Percentiles rank a stretch among this genome's conserved stretches.
Evolutionary conservation across 768 basidiomycete species (phyloP).

Genomic region (Boletus tomentosulus): DNA sequence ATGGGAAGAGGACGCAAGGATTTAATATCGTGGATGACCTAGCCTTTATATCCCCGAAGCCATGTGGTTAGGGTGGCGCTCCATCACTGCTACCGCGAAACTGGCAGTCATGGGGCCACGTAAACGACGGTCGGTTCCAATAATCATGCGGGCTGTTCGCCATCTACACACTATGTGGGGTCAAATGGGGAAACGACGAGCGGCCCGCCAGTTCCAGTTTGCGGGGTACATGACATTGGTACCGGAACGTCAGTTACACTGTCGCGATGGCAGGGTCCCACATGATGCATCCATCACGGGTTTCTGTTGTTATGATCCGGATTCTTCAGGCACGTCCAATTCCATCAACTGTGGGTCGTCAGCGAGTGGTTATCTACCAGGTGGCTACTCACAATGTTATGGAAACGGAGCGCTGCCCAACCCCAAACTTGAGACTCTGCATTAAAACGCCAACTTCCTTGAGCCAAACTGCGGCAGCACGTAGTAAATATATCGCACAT

Average conservation of each 20-base stretch:
- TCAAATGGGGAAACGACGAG: background rate
- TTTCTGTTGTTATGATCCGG: background rate
- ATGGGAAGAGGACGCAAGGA: background rate
- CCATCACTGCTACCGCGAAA: background rate
- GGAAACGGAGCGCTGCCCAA: background rate
- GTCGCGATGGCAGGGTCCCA: background rate
- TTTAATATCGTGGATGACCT: background rate
- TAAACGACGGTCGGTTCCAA: background rate
- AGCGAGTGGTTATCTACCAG: background rate
- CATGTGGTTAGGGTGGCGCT: slow-evolving; percentile 2
- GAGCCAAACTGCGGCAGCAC: no score
- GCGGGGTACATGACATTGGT: background rate
- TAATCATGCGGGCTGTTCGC: background rate
- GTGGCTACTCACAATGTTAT: background rate
- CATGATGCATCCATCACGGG: background rate
- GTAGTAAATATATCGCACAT: no score
- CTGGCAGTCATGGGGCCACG: slow-evolving; percentile 1
- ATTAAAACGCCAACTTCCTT: background rate
- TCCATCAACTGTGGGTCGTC: background rate
- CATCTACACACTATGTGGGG: background rate
- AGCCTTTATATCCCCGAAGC: slow-evolving; percentile 14
- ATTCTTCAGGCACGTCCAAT: background rate
- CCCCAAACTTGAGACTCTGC: background rate
- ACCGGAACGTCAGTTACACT: background rate
- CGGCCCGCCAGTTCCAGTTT: background rate